A percentile compares a stretch with the other conserved stretches of the same genome.
phyloP scores from a whole-genome alignment of 176 grass and related monocot genomes.

The Oryza glaberrima region DNA sequence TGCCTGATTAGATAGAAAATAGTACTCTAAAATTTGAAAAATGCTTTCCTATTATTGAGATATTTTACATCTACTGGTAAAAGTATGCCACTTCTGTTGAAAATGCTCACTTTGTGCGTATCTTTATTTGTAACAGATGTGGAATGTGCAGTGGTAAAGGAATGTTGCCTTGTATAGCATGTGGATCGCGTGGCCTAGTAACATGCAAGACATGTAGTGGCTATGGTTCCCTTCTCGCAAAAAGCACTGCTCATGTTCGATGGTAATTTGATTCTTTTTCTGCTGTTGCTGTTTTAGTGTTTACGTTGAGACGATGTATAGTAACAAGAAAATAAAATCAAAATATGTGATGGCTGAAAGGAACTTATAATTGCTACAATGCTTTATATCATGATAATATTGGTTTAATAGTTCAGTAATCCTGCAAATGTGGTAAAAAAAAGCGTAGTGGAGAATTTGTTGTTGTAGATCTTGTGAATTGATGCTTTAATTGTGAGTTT shows the following conservation, averaged over 20 bases:
- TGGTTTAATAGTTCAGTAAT: constrained; percentile 20
- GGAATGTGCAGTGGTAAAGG: constrained; percentile 82
- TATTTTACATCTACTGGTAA: not conserved
- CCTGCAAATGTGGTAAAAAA: not conserved
- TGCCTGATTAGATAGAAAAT: constrained; percentile 9
- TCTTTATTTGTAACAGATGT: constrained; percentile 68
- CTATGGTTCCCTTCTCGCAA: constrained; percentile 70
- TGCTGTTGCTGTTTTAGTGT: not conserved
- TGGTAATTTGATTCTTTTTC: constrained; percentile 57
- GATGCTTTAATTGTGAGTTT: constrained; percentile 24
- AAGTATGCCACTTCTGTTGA: not conserved
- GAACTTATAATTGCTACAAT: constrained; percentile 20
- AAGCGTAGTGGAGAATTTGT: not conserved
- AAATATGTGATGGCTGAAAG: constrained; percentile 22
- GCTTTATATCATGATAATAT: constrained; percentile 21
- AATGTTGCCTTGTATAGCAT: constrained; percentile 69
- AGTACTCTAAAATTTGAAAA: constrained; percentile 3
- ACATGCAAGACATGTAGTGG: constrained; percentile 77
- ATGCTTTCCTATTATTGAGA: not conserved
- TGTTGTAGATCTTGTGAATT: constrained; percentile 1
- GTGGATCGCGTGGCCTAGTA: constrained; percentile 71
- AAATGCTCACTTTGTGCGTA: constrained; percentile 21
- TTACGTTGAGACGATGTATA: not conserved
- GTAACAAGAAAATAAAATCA: not conserved
- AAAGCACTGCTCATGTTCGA: constrained; percentile 73